These are phyloP conservation scores for Pythium vanterpoolii DNA, from an alignment of 352 stramenopile species.

Conservation along the genomic window DNA sequence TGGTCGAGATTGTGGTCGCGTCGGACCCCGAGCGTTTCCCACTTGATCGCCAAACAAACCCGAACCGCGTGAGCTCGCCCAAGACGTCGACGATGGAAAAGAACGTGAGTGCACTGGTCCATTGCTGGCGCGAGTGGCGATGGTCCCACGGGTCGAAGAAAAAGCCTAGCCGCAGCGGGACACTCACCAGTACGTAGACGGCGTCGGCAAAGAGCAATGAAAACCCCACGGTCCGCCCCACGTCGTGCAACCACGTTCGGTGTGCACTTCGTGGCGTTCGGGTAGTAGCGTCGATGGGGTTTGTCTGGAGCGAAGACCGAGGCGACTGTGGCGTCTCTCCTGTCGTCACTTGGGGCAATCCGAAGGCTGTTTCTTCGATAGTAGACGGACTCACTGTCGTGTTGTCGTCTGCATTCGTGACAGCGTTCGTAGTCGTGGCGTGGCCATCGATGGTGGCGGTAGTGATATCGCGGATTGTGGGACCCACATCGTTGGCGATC, in stretches of 20 bases:
- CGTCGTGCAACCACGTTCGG: constrained; percentile 2
- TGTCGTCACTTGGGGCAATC: constrained; percentile 6
- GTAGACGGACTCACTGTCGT: not conserved
- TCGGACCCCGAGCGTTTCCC: not conserved
- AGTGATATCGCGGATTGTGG: not conserved
- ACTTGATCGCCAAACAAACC: not conserved
- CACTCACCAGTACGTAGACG: constrained; percentile 27
- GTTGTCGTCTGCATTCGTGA: not conserved
- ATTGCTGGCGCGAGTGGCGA: not conserved
- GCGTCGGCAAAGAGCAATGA: constrained; percentile 25
- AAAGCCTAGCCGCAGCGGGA: constrained; percentile 36
- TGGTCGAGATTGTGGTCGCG: not conserved
- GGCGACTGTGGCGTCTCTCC: not conserved
- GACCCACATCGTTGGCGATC: not conserved
- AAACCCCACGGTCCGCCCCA: constrained; percentile 2
- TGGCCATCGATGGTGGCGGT: not conserved
- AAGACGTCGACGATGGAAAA: constrained; percentile 25
- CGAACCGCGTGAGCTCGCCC: constrained; percentile 6
- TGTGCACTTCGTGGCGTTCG: not conserved
- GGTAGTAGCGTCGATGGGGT: not conserved
- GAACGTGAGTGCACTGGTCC: constrained; percentile 27
- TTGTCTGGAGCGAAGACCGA: constrained; percentile 19
- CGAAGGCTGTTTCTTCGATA: constrained; percentile 17
- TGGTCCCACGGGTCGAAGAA: constrained; percentile 38
- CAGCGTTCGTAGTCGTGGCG: not conserved